Base-by-base conservation (phyloP, 1,284 basidiomycete species). In the Ganoderma lingzhi region DNA sequence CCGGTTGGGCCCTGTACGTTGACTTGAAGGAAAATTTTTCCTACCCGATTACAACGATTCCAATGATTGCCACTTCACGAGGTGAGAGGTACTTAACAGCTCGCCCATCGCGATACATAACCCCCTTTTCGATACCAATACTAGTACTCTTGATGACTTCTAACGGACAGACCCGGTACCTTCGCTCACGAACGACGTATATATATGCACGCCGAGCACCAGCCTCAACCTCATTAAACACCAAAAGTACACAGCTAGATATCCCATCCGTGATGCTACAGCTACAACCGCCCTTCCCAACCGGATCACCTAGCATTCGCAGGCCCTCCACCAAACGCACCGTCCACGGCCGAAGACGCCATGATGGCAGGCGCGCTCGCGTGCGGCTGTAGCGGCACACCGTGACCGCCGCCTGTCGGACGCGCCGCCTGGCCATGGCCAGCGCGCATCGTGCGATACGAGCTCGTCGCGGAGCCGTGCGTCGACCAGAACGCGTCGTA, bases 401-500 rank as follows among this genome's bases (percentile, higher is more conserved):
- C n/a, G n/a, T n/a, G n/a, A n/a, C n/a, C 28, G 1, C 37, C 23
- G 10, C 39, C 19, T 0, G 67, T 4, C n/a, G 59, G 6, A 5
- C 62, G 70, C 9, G 59, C 48, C 1, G 41, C 32, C n/a, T 66
- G 68, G 1, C 39, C 61, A 8, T 66, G 68, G 1, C 39, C 61
- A 8, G 63, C 51, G 15, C 67, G 53, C 32, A 69, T n/a, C 8
- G 62, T 30, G 17, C 73, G 65, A 39, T 74, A 72, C 23, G 72
- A 64, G 1, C 65, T 51, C 30, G 69, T 72, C 35, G 66, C 63
- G 14, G 82, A 78, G 6, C 82, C 80, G 70, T 88, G 86, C 6
- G 86, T 82, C 2, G 88, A 89, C 89, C 90, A 91, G 74, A 91
- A 90, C 0, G 88, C 86, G 76, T 90, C 89, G 72, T 91, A 90